Conservation (phyloP, 805 yeast genomes). For the Lachancea mirantina region DNA sequence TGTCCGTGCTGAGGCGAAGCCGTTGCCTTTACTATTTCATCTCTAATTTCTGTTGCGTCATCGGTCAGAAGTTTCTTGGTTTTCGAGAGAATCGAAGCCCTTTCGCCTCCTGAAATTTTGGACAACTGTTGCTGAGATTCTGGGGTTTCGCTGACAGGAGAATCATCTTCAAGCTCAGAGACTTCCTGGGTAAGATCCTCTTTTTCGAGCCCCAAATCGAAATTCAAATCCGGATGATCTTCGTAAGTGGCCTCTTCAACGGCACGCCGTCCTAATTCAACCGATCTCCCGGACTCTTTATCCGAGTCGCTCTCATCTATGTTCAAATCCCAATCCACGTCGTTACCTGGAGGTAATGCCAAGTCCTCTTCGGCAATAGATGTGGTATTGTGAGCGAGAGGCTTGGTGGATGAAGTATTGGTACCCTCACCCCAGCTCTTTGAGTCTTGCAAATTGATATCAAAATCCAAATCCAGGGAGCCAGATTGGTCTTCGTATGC, state of each 20-base stretch:
- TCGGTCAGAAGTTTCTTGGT: conserved; percentile 15
- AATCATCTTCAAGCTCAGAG: conserved; percentile 24
- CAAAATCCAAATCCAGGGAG: conserved; percentile 30
- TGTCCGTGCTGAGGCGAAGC: not conserved
- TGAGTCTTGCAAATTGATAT: conserved; percentile 19
- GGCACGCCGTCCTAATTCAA: conserved; percentile 58
- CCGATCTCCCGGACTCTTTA: conserved; percentile 44
- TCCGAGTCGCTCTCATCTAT: conserved; percentile 15
- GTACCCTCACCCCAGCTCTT: conserved; percentile 26
- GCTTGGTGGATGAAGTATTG: conserved; percentile 4
- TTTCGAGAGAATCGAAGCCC: conserved; percentile 12
- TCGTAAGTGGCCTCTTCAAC: conserved; percentile 22
- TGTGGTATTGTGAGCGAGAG: conserved; percentile 4
- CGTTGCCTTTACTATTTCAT: conserved; percentile 11
- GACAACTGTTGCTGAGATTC: conserved; percentile 6
- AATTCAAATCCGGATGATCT: conserved; percentile 40
- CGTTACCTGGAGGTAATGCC: conserved; percentile 18
- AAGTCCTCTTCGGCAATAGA: conserved; percentile 6
- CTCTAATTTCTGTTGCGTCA: conserved; percentile 17
- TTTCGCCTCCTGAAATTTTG: too few species aligned
- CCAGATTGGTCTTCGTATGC: conserved; percentile 16
- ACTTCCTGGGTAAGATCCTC: conserved; percentile 23
- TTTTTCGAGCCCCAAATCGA: conserved; percentile 44
- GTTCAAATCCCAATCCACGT: conserved; percentile 27
- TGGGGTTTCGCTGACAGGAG: conserved; percentile 13